Evolutionary conservation across 306 rosid species (phyloP).

Genomic region (Argentina anserina): DNA sequence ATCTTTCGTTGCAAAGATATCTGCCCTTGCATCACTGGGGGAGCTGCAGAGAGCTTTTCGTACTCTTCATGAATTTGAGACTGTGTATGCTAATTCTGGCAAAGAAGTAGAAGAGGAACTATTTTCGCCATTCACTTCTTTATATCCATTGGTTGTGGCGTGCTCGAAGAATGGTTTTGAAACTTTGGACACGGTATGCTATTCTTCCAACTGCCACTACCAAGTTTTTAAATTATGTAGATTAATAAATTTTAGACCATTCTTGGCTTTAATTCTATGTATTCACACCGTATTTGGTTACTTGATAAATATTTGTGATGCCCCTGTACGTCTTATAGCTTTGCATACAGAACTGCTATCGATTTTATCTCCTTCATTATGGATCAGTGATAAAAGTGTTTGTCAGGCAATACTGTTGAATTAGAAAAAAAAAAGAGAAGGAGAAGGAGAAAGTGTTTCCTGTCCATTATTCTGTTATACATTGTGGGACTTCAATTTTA

Average conservation of each 20-base stretch:
- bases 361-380: not conserved
- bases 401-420: not conserved
- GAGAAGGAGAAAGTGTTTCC: not conserved
- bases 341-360: not conserved
- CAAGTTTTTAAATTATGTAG: not conserved
- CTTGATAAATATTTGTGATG: not conserved
- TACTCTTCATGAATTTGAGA: constrained; percentile 69
- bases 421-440: not conserved
- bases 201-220: constrained; percentile 9
- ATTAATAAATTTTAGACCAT: not conserved
- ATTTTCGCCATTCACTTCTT: constrained; percentile 88
- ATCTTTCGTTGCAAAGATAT: constrained; percentile 72
- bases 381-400: not conserved
- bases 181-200: constrained; percentile 78
- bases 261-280: not conserved
- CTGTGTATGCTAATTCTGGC: constrained; percentile 49
- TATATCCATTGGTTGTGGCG: constrained; percentile 74
- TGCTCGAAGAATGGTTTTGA: constrained; percentile 91
- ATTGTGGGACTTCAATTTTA: not conserved
- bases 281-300: not conserved
- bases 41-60: constrained; percentile 72
- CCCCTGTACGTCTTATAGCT: not conserved
- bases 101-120: constrained; percentile 59
- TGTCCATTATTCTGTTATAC: not conserved
- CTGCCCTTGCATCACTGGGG: constrained; percentile 76